Evolutionary conservation across 805 yeast genomes (phyloP).

Genomic region (Metschnikowia aberdeeniae): DNA sequence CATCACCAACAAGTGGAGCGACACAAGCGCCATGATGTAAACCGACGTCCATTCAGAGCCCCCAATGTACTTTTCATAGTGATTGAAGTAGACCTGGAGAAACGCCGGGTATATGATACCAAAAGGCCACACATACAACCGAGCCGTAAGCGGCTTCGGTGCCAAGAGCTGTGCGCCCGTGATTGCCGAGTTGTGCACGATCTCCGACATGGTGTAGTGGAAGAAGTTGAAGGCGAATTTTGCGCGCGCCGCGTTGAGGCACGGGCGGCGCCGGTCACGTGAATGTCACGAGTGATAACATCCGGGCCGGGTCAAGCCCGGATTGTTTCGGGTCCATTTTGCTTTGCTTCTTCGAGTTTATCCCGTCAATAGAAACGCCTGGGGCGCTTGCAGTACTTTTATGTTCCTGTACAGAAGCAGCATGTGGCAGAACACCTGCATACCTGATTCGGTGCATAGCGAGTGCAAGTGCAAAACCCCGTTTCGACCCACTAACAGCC

Average conservation of each 20-base stretch:
- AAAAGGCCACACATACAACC: conserved; percentile 85
- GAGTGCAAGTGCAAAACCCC: no score
- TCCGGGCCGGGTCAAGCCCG: background rate
- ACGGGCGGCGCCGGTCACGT: background rate
- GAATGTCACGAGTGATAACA: background rate
- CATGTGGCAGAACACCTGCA: no score
- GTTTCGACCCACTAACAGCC: no score
- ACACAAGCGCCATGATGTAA: conserved; percentile 66
- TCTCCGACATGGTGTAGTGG: conserved; percentile 23
- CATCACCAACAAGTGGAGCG: conserved; percentile 73
- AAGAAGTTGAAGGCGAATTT: conserved; percentile 2
- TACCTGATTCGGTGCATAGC: no score
- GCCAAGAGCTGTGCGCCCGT: conserved; percentile 69
- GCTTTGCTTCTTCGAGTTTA: no score
- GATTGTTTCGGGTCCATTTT: background rate
- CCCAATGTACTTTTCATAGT: conserved; percentile 76
- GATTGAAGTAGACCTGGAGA: conserved; percentile 55
- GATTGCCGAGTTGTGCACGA: conserved; percentile 72
- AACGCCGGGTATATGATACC: conserved; percentile 72
- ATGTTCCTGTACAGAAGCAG: no score
- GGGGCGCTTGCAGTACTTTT: no score
- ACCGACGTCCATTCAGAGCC: conserved; percentile 97
- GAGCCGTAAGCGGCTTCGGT: conserved; percentile 53
- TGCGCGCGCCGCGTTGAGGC: background rate
- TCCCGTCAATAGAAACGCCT: no score